Percentiles rank a stretch among this genome's conserved stretches.
These are phyloP conservation scores for Vitellaria paradoxa DNA, from an alignment of 179 eudicot species.

Conservation along the genomic window DNA sequence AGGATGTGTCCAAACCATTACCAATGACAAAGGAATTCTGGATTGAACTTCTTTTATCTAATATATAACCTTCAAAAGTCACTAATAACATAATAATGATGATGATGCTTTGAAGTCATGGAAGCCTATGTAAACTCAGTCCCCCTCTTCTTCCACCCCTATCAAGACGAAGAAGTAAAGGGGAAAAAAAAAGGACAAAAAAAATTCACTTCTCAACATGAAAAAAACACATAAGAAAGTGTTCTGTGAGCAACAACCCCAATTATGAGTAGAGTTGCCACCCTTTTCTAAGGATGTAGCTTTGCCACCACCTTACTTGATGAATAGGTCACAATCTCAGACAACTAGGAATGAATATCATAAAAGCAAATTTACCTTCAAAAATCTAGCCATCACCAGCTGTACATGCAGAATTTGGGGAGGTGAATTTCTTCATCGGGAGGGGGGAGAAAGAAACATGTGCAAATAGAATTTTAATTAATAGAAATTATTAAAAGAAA, in stretches of 20 bases:
- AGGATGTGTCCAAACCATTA: too few relatives aligned
- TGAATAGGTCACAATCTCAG: background rate
- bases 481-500: background rate
- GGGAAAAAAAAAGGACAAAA: background rate
- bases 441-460: slow-evolving; percentile 8
- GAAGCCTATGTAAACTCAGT: background rate
- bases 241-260: background rate
- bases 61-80: too few relatives aligned
- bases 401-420: slow-evolving; percentile 89
- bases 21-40: background rate
- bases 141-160: background rate
- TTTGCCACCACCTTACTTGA: background rate
- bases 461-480: background rate
- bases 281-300: background rate
- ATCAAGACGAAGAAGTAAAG: background rate
- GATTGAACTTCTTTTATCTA: too few relatives aligned
- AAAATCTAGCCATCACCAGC: slow-evolving; percentile 81
- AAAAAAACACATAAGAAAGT: background rate
- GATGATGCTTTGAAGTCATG: too few relatives aligned
- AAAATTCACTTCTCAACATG: background rate
- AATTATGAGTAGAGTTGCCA: background rate
- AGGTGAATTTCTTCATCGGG: slow-evolving; percentile 70
- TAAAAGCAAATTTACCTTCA: slow-evolving; percentile 51
- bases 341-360: background rate
- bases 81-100: too few relatives aligned